Evolutionary conservation across 2,329 filamentous ascomycete species (phyloP).

Genomic region (Xylariaceae sp.): DNA sequence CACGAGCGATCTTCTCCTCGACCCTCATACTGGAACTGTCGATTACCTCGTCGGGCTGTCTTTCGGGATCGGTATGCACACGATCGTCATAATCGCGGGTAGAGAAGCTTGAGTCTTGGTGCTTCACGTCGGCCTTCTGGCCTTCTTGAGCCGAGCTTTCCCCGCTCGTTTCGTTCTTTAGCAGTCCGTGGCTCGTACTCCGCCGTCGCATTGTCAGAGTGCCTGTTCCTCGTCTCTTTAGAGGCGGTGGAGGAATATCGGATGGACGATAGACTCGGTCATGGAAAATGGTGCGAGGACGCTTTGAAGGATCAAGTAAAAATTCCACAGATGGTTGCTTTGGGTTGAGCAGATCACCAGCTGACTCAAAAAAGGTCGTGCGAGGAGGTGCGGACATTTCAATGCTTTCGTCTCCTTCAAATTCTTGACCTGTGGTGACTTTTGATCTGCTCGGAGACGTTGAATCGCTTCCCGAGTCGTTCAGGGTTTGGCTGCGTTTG

Average conservation of each 20-base stretch:
- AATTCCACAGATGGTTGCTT: constrained; percentile 78
- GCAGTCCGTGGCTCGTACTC: constrained; percentile 24
- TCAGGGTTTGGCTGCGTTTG: constrained; percentile 70
- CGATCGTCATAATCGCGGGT: constrained; percentile 50
- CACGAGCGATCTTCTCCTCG: constrained; percentile 95
- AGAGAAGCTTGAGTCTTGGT: constrained; percentile 42
- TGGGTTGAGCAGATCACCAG: constrained; percentile 85
- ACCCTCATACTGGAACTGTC: constrained; percentile 74
- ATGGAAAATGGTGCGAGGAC: constrained; percentile 90
- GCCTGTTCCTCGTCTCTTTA: constrained; percentile 48
- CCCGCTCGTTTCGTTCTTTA: constrained; percentile 28
- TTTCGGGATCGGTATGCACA: constrained; percentile 42
- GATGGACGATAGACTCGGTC: constrained; percentile 90
- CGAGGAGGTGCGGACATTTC: constrained; percentile 68
- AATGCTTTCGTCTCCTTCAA: constrained; percentile 38
- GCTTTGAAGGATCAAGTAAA: constrained; percentile 73
- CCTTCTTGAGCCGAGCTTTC: constrained; percentile 34
- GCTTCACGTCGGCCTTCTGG: constrained; percentile 31
- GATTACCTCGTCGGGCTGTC: constrained; percentile 42
- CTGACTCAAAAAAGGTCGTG: constrained; percentile 92
- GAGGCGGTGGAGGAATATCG: constrained; percentile 80
- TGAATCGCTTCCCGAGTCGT: constrained; percentile 34
- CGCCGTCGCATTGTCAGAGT: constrained; percentile 33
- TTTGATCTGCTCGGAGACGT: constrained; percentile 35
- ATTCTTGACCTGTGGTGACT: constrained; percentile 48